Base-by-base conservation (phyloP, 257 asterid genomes). In the Lithospermum erythrorhizon region DNA sequence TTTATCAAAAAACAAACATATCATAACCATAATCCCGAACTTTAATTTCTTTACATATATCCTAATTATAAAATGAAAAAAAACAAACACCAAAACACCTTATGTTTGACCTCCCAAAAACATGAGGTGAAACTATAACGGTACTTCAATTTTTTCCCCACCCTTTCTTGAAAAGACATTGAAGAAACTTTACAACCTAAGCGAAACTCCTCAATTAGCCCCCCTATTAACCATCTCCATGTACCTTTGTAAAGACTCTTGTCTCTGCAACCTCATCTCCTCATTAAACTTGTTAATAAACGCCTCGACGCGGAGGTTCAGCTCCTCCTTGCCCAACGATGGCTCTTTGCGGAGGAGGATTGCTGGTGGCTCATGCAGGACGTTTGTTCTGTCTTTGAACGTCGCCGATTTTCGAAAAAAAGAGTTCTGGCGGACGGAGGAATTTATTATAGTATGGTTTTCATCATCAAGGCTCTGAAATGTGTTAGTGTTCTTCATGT, bases 321-420 rank as follows among this genome's bases (percentile, higher is more conserved):
- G 56, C 45, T 79, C 81, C 25, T 79, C 84, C 56, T 64, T 65
- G 61, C 73, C 68, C 58, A 19, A 57, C 9, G 79, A 72, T 21
- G 71, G 62, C 54, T 75, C 79, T 48, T 27, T 75, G 2, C 22
- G 25, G 6, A 2, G 2, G 32, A 27, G 32, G 32, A 27, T 27
- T 27, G 7, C 32, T 4, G 61, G 16, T 53, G 58, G 23, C 22
- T 53, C 22, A 16, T 48, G 41, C 35, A 61, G 62, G 57, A 74
- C 37, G 70, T 57, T 68, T 21, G 68, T 64, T 8, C 78, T 74
- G 15, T 81, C 89, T 65, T 73, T 81, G 78, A 79, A 82, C 14
- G 86, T 82, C 70, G 65, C 78, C 55, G 85, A 78, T 69, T 86
- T 76, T 5, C 67, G 61, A 66, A 62, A 73, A 13, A 35, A 69